These are phyloP conservation scores for Schizophyllum commune DNA, from an alignment of 1,284 basidiomycete genomes.

Conservation along the genomic window DNA sequence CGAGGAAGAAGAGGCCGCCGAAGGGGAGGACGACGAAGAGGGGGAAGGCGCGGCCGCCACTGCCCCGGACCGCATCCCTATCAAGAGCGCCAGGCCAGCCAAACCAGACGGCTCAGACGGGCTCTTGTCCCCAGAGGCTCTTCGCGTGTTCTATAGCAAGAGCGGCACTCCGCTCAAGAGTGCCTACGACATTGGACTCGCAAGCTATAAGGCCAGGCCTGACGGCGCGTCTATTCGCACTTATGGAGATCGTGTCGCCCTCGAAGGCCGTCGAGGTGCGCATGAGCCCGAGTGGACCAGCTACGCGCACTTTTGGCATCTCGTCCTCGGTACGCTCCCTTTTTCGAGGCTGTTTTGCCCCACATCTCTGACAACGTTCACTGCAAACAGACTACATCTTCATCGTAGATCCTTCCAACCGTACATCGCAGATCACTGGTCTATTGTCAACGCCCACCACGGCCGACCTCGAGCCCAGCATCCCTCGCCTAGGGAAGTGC, in stretches of 20 bases:
- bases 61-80: slow-evolving; percentile 49
- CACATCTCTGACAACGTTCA: neutral
- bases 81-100: slow-evolving; percentile 71
- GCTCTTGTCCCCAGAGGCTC: slow-evolving; percentile 56
- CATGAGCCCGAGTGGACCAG: slow-evolving; percentile 78
- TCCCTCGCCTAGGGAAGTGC: slow-evolving; percentile 75
- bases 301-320: slow-evolving; percentile 76
- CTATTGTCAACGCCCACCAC: slow-evolving; percentile 60
- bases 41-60: slow-evolving; percentile 39
- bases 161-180: slow-evolving; percentile 36
- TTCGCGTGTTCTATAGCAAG: slow-evolving; percentile 45
- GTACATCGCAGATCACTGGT: slow-evolving; percentile 41
- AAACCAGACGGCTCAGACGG: slow-evolving; percentile 48
- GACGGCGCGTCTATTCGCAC: slow-evolving; percentile 24
- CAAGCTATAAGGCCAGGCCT: slow-evolving; percentile 15
- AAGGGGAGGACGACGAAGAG: slow-evolving; percentile 38
- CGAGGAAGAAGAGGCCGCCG: slow-evolving; percentile 14
- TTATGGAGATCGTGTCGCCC: slow-evolving; percentile 40
- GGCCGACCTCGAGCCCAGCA: slow-evolving; percentile 61
- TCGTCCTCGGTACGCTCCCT: slow-evolving; percentile 70
- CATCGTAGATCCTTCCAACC: slow-evolving; percentile 39
- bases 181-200: slow-evolving; percentile 53
- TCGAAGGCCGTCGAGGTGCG: slow-evolving; percentile 37
- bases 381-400: slow-evolving; percentile 90
- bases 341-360: slow-evolving; percentile 9